phyloP scores from a whole-genome alignment of 805 yeast genomes.

The Candida broadrunensis region DNA sequence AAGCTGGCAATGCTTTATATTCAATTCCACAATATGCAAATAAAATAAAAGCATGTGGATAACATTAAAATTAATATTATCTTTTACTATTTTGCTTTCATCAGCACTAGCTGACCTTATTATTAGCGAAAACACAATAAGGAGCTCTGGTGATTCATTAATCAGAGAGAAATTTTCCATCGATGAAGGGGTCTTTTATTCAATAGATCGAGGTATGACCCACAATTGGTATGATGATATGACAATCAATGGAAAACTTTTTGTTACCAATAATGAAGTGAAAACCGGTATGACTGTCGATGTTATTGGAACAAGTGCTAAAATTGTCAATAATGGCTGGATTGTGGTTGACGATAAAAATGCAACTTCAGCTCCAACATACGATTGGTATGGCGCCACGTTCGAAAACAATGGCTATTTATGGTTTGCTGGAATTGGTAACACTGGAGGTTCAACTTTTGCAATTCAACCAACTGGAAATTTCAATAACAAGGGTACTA shows the following conservation, averaged over 20 bases:
- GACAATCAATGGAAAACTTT: constrained; percentile 3
- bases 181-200: constrained; percentile 2
- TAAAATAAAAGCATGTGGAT: too few relatives aligned
- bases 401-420: constrained; percentile 2
- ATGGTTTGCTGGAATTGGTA: constrained; percentile 3
- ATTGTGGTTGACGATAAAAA: constrained; percentile 1
- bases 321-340: not conserved
- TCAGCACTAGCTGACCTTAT: too few relatives aligned
- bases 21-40: too few relatives aligned
- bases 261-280: not conserved
- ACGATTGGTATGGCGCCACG: not conserved
- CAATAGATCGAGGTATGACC: constrained; percentile 1
- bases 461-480: constrained; percentile 1
- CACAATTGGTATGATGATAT: not conserved
- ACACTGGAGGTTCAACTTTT: not conserved
- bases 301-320: not conserved
- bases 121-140: too few relatives aligned
- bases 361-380: constrained; percentile 2
- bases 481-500: constrained; percentile 4
- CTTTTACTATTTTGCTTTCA: too few relatives aligned
- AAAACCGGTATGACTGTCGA: constrained; percentile 2
- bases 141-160: too few relatives aligned
- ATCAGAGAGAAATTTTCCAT: not conserved
- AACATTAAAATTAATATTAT: too few relatives aligned
- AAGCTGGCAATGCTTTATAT: too few relatives aligned